Conservation (phyloP, 2,329 filamentous ascomycete genomes). For the Epichloe sibirici region DNA sequence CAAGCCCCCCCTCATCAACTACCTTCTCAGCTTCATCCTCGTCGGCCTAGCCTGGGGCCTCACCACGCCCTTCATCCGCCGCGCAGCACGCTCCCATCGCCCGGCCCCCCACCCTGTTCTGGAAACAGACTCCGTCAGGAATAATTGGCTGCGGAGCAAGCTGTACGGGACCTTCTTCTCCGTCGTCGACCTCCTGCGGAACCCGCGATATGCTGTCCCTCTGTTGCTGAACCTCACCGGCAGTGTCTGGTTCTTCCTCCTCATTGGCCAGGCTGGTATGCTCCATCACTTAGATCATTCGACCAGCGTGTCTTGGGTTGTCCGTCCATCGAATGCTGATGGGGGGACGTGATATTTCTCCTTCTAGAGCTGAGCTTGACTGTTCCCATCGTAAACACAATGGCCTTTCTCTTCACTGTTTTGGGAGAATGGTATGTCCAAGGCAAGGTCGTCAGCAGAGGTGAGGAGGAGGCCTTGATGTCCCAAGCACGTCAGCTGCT, state of each 20-base stretch:
- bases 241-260: slow-evolving; percentile 90
- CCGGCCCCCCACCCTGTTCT: slow-evolving; percentile 47
- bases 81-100: slow-evolving; percentile 65
- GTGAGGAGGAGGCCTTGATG: slow-evolving; percentile 29
- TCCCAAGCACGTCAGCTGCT: background rate
- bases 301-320: background rate
- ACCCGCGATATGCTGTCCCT: slow-evolving; percentile 75
- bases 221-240: slow-evolving; percentile 81
- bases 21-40: slow-evolving; percentile 77
- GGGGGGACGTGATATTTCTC: background rate
- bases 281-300: background rate
- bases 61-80: slow-evolving; percentile 84
- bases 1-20: slow-evolving; percentile 54
- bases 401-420: slow-evolving; percentile 93
- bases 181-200: slow-evolving; percentile 64
- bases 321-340: background rate
- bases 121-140: slow-evolving; percentile 34
- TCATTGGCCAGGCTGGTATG: slow-evolving; percentile 85
- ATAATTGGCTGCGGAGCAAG: slow-evolving; percentile 50
- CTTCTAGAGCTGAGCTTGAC: slow-evolving; percentile 75
- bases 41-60: slow-evolving; percentile 90
- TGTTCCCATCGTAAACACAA: slow-evolving; percentile 86
- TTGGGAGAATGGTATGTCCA: slow-evolving; percentile 93
- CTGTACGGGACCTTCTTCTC: slow-evolving; percentile 57
- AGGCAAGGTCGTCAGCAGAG: slow-evolving; percentile 73